Conservation (phyloP, 176 grass and related monocot species). For the Aechmea fasciata region DNA sequence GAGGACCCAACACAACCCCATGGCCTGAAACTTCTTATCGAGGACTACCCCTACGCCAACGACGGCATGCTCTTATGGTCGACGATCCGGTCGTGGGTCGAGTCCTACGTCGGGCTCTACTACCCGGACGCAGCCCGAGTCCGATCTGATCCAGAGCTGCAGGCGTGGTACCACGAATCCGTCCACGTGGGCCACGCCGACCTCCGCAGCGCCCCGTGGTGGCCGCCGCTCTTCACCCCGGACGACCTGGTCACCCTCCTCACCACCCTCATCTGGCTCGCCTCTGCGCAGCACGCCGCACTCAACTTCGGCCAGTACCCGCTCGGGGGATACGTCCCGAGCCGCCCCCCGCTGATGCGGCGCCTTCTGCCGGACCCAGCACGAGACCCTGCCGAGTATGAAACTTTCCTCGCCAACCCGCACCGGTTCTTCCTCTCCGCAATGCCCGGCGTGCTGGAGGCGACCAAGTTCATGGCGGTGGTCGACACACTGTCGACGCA, state of each 20-base stretch:
- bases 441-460: conserved; percentile 81
- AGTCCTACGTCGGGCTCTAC: conserved; percentile 82
- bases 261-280: conserved; percentile 81
- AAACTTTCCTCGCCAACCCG: conserved; percentile 65
- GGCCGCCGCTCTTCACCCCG: conserved; percentile 63
- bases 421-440: conserved; percentile 90
- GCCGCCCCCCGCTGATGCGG: conserved; percentile 34
- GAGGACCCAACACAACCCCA: conserved; percentile 63
- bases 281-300: conserved; percentile 92
- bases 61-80: conserved; percentile 93
- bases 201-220: conserved; percentile 53
- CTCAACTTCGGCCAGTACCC: conserved; percentile 59
- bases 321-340: conserved; percentile 42
- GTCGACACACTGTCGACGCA: conserved; percentile 95
- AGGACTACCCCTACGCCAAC: conserved; percentile 90
- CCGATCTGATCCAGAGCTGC: conserved; percentile 66
- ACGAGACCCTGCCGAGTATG: conserved; percentile 45
- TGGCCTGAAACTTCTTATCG: conserved; percentile 68
- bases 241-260: conserved; percentile 56
- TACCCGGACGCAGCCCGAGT: conserved; percentile 62
- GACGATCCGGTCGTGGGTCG: conserved; percentile 54
- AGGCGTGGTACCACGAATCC: conserved; percentile 74
- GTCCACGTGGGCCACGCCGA: conserved; percentile 82
- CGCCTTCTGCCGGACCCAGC: conserved; percentile 29
- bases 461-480: conserved; percentile 98